These are phyloP conservation scores for Euphorbia peplus DNA, from an alignment of 345 rosid genomes.

Conservation along the genomic window DNA sequence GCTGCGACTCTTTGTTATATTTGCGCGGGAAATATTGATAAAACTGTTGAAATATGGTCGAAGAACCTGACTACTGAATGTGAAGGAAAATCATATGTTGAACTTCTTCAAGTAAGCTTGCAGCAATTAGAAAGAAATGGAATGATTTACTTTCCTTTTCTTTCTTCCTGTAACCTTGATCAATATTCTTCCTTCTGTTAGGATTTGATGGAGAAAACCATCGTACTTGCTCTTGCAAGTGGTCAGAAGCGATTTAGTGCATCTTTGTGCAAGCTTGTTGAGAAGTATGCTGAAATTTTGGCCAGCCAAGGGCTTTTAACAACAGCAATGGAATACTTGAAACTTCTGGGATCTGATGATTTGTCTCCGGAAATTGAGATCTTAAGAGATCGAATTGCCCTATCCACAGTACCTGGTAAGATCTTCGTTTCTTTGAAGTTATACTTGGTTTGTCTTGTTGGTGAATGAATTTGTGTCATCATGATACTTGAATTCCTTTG, in stretches of 20 bases:
- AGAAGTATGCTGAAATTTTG: conserved; percentile 93
- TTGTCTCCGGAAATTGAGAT: conserved; percentile 82
- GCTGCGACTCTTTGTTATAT: conserved; percentile 95
- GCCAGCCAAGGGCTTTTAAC: conserved; percentile 88
- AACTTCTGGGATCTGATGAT: conserved; percentile 82
- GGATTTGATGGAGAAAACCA: conserved; percentile 99
- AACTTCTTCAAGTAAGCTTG: conserved; percentile 81
- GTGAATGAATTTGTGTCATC: not conserved
- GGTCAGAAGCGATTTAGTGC: conserved; percentile 90
- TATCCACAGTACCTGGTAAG: conserved; percentile 71
- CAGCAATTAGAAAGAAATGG: conserved; percentile 18
- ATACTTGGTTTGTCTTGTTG: conserved; percentile 51
- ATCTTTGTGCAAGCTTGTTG: conserved; percentile 91
- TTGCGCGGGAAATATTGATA: conserved; percentile 96
- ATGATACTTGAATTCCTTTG: not conserved
- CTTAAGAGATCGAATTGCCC: conserved; percentile 78
- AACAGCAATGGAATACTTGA: conserved; percentile 92
- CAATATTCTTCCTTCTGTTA: conserved; percentile 27
- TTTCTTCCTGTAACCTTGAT: conserved; percentile 13
- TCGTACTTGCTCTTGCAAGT: conserved; percentile 89
- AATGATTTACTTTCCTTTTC: not conserved
- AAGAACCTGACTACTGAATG: conserved; percentile 60
- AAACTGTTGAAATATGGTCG: conserved; percentile 98
- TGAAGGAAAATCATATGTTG: conserved; percentile 76
- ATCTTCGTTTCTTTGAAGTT: not conserved